A percentile compares a stretch with the other conserved stretches of the same genome.
phyloP scores from a whole-genome alignment of 768 basidiomycete species.

The Hericium coralloides region DNA sequence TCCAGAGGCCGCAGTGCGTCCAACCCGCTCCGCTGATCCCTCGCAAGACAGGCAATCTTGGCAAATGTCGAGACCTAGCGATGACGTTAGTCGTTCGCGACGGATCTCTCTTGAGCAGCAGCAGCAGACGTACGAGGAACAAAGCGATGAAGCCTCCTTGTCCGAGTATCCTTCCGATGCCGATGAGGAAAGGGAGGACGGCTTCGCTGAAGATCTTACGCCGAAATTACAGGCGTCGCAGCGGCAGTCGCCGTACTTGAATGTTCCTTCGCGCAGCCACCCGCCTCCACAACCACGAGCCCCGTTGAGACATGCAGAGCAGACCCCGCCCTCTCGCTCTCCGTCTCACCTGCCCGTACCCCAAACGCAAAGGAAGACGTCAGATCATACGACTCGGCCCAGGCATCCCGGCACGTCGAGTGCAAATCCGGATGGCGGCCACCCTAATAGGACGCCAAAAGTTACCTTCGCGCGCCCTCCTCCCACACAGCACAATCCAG shows the following conservation, averaged over 20 bases:
- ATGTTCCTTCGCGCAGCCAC: too few species aligned
- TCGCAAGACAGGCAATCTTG: background rate
- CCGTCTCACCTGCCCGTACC: too few species aligned
- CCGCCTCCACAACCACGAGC: too few species aligned
- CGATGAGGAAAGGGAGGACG: background rate
- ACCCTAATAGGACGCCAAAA: background rate
- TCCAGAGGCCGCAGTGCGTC: background rate
- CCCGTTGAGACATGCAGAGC: too few species aligned
- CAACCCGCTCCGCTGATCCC: background rate
- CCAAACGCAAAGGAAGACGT: too few species aligned
- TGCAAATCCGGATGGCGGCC: too few species aligned
- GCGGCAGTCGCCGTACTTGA: background rate
- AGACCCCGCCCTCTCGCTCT: too few species aligned
- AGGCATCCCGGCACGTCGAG: too few species aligned
- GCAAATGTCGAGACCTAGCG: background rate
- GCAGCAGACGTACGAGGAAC: background rate
- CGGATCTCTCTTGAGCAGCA: too few species aligned
- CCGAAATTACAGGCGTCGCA: background rate
- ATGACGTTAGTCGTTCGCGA: background rate
- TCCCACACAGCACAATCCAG: background rate
- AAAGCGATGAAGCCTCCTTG: background rate
- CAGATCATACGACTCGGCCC: too few species aligned
- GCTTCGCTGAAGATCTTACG: background rate
- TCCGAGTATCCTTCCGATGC: slow-evolving; percentile 2
- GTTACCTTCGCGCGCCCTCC: background rate